phyloP scores from a whole-genome alignment of 1,139 yeast species.

The Saccharomyces pastorianus region DNA sequence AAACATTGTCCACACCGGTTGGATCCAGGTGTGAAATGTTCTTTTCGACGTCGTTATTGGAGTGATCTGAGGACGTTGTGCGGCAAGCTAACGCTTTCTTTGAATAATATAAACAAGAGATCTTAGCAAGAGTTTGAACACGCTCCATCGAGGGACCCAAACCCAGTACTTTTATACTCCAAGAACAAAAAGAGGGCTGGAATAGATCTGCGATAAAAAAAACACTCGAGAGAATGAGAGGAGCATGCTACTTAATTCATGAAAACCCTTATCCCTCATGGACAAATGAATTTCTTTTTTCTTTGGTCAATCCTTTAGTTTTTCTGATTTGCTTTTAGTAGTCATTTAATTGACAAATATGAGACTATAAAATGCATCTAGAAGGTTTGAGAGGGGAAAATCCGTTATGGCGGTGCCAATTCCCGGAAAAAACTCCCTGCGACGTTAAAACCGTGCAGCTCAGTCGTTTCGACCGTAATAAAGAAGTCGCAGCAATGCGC shows the following conservation, averaged over 20 bases:
- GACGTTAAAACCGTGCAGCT: background rate
- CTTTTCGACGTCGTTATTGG: slow-evolving; percentile 28
- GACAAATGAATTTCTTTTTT: background rate
- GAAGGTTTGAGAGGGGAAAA: background rate
- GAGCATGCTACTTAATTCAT: too few relatives aligned
- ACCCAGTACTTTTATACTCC: too few relatives aligned
- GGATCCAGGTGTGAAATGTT: background rate
- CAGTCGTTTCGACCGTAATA: background rate
- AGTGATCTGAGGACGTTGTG: background rate
- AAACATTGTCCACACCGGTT: too few relatives aligned
- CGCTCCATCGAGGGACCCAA: too few relatives aligned
- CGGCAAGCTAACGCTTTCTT: background rate
- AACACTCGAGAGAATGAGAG: too few relatives aligned
- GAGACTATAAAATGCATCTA: too few relatives aligned
- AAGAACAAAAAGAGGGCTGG: too few relatives aligned
- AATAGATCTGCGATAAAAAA: too few relatives aligned
- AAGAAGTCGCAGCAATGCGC: background rate
- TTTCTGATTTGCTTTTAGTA: background rate
- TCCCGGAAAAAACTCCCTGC: background rate
- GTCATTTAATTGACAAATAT: background rate
- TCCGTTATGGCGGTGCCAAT: background rate
- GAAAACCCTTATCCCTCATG: background rate
- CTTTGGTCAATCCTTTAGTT: too few relatives aligned
- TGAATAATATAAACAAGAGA: background rate
- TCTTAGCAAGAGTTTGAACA: background rate